Evolutionary conservation across 2,329 filamentous ascomycete genomes (phyloP).

Genomic region (Monosporascus sp.): DNA sequence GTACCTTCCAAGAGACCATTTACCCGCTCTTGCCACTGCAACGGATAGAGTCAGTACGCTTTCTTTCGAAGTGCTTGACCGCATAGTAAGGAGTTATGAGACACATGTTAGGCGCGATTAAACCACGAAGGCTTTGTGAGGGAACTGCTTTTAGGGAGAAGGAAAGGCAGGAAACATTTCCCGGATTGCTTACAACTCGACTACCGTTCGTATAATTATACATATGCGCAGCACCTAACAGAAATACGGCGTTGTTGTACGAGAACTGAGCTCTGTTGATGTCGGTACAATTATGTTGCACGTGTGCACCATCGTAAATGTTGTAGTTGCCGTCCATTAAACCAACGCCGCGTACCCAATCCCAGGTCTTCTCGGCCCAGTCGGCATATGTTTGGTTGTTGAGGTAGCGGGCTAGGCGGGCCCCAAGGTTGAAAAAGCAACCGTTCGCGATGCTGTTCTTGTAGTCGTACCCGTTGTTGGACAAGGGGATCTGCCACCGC

Average conservation of each 20-base stretch:
- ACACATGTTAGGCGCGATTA: too few species aligned
- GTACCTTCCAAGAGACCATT: constrained; percentile 41
- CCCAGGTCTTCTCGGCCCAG: constrained; percentile 55
- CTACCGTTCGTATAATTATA: constrained; percentile 40
- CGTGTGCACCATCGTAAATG: constrained; percentile 46
- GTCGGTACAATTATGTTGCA: constrained; percentile 39
- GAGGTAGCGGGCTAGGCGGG: constrained; percentile 59
- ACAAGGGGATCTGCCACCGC: constrained; percentile 62
- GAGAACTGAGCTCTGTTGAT: constrained; percentile 48
- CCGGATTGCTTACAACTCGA: neutral
- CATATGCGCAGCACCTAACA: constrained; percentile 39
- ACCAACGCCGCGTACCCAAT: constrained; percentile 44
- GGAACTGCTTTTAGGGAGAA: too few species aligned
- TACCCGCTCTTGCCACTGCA: constrained; percentile 41
- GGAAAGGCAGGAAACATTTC: too few species aligned
- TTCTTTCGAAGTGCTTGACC: too few species aligned
- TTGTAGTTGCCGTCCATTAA: constrained; percentile 41
- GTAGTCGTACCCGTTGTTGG: constrained; percentile 47
- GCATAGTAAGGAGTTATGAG: too few species aligned
- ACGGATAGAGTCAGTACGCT: too few species aligned
- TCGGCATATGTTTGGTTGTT: constrained; percentile 58
- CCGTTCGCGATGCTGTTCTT: constrained; percentile 41
- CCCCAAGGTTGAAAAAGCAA: constrained; percentile 45
- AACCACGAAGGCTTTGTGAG: too few species aligned
- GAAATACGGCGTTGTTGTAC: constrained; percentile 47